A percentile compares a stretch with the other conserved stretches of the same genome.
phyloP scores from a whole-genome alignment of 139 green algal species.

The Asterochloris erici region DNA sequence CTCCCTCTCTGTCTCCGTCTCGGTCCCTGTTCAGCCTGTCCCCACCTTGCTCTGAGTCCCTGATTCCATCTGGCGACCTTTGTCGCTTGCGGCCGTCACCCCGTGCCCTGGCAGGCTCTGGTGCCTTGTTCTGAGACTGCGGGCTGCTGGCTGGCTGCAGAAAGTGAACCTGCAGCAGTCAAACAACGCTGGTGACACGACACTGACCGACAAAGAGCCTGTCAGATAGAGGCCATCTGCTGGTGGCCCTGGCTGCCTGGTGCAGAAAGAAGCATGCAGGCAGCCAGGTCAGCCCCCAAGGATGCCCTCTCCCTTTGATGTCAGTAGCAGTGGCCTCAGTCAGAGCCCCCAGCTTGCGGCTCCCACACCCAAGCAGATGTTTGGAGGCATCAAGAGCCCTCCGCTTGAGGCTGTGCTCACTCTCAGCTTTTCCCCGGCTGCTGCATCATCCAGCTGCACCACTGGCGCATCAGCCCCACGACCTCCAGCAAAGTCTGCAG shows the following conservation, averaged over 20 bases:
- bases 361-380: too few species aligned
- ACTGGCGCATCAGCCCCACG: constrained; percentile 20
- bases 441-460: constrained; percentile 31
- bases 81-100: too few species aligned
- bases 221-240: too few species aligned
- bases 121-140: constrained; percentile 4
- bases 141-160: neutral
- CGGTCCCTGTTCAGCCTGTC: constrained; percentile 19
- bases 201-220: constrained; percentile 9
- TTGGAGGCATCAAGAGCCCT: too few species aligned
- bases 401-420: too few species aligned
- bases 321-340: too few species aligned
- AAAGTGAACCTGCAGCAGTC: neutral
- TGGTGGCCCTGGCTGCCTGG: too few species aligned
- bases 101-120: neutral
- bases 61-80: neutral
- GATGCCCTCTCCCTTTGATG: too few species aligned
- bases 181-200: neutral
- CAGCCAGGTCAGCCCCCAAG: too few species aligned
- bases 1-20: neutral
- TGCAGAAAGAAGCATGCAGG: too few species aligned
- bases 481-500: neutral
- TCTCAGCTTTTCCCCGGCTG: constrained; percentile 19
- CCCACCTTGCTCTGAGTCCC: neutral
- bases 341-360: too few species aligned